Conservation (phyloP, 352 stramenopile genomes). For the Globisporangium sylvaticum region DNA sequence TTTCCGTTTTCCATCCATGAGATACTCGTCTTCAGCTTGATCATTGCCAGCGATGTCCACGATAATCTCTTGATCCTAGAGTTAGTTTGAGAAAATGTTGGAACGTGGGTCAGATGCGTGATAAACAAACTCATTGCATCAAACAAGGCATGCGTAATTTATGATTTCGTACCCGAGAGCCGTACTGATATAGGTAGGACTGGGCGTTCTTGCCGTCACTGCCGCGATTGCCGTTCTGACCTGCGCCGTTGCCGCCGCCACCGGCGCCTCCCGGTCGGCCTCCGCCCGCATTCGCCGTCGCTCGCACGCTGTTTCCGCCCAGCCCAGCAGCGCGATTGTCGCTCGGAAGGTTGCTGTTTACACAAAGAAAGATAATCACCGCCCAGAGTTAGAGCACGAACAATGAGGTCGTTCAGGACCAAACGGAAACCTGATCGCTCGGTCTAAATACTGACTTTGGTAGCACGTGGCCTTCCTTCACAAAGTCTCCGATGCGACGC, state of each 20-base stretch:
- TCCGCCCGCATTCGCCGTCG: constrained; percentile 20
- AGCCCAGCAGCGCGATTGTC: constrained; percentile 80
- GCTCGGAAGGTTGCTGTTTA: constrained; percentile 68
- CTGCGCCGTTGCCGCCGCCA: constrained; percentile 31
- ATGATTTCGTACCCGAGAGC: constrained; percentile 34
- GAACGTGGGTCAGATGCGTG: background rate
- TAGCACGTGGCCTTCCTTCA: constrained; percentile 69
- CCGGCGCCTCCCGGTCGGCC: constrained; percentile 38
- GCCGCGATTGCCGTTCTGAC: constrained; percentile 26
- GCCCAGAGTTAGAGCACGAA: background rate
- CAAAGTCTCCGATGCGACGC: constrained; percentile 71
- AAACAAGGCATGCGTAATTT: background rate
- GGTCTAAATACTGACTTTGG: constrained; percentile 35
- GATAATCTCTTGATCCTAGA: constrained; percentile 77
- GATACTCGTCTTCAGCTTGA: constrained; percentile 76
- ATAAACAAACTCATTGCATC: background rate
- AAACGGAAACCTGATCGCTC: background rate
- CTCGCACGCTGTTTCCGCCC: constrained; percentile 61
- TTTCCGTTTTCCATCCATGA: constrained; percentile 70
- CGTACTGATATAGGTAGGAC: constrained; percentile 83
- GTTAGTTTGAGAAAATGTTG: too few relatives aligned
- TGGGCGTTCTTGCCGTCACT: constrained; percentile 65
- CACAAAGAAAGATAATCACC: background rate
- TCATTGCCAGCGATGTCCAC: constrained; percentile 81
- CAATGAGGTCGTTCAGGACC: background rate